Evolutionary conservation across 2,329 filamentous ascomycete species (phyloP).

Genomic region (Xylaria digitata): DNA sequence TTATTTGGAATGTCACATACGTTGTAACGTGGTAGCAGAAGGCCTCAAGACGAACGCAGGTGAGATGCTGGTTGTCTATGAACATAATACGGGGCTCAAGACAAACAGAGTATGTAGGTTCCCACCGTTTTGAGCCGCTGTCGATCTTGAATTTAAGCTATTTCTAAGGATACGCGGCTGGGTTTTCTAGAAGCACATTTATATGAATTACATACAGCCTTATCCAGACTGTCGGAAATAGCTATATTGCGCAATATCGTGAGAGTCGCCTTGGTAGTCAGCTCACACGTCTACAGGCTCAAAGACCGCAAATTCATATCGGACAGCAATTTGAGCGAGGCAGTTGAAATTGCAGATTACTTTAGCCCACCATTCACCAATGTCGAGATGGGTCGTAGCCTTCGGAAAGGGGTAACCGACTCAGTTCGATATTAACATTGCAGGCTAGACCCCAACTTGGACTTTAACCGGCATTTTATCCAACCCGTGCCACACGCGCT

Average conservation of each 20-base stretch:
- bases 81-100: neutral
- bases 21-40: slow-evolving; percentile 29
- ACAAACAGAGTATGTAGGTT: slow-evolving; percentile 1
- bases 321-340: slow-evolving; percentile 14
- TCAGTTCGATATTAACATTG: slow-evolving; percentile 20
- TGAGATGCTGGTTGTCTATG: neutral
- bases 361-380: slow-evolving; percentile 12
- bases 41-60: slow-evolving; percentile 3
- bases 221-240: slow-evolving; percentile 29
- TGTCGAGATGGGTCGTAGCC: neutral
- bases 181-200: slow-evolving; percentile 23
- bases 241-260: slow-evolving; percentile 35
- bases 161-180: slow-evolving; percentile 1
- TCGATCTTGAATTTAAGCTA: slow-evolving; percentile 20
- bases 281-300: slow-evolving; percentile 9
- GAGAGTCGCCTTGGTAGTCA: slow-evolving; percentile 22
- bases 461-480: slow-evolving; percentile 35
- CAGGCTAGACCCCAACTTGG: slow-evolving; percentile 27
- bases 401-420: neutral
- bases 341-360: slow-evolving; percentile 16
- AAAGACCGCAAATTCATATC: slow-evolving; percentile 24
- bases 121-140: slow-evolving; percentile 23
- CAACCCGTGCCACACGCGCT: slow-evolving; percentile 26
- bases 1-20: slow-evolving; percentile 34
- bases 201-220: slow-evolving; percentile 31